phyloP scores from a whole-genome alignment of 306 rosid genomes.

The Trifolium dubium region DNA sequence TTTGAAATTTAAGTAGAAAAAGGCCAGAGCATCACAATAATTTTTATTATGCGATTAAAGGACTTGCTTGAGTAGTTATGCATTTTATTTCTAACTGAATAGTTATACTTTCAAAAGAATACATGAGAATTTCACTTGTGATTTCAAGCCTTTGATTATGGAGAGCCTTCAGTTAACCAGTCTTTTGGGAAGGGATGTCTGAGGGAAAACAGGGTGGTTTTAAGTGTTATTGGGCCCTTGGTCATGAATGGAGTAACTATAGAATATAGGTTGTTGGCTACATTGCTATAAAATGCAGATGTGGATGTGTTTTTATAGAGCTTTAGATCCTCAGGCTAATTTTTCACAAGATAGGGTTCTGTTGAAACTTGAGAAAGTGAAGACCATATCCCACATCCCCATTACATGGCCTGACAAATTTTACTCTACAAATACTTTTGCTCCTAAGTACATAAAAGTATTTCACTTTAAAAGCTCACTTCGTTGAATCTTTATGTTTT shows the following conservation, averaged over 20 bases:
- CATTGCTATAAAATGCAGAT: slow-evolving; percentile 4
- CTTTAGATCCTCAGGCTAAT: neutral
- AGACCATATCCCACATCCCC: neutral
- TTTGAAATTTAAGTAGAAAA: neutral
- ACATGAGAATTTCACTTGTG: neutral
- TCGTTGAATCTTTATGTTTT: neutral
- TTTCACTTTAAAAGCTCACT: slow-evolving; percentile 10
- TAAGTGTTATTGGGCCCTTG: slow-evolving; percentile 12
- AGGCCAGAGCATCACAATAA: neutral
- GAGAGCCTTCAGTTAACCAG: neutral
- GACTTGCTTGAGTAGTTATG: slow-evolving; percentile 3
- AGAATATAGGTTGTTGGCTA: neutral
- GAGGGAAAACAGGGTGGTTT: slow-evolving; percentile 6
- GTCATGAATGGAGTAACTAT: neutral
- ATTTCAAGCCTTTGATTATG: slow-evolving; percentile 9
- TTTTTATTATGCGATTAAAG: neutral
- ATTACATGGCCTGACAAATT: neutral
- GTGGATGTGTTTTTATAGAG: neutral
- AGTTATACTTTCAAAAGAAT: slow-evolving; percentile 6
- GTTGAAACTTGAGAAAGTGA: slow-evolving; percentile 1
- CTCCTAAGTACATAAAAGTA: slow-evolving; percentile 7
- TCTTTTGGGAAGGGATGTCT: neutral
- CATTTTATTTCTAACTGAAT: neutral
- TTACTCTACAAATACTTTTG: slow-evolving; percentile 8
- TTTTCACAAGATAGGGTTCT: slow-evolving; percentile 23